These are phyloP conservation scores for Cyphellophora europaea DNA, from an alignment of 2,329 filamentous ascomycete species.

Conservation along the genomic window DNA sequence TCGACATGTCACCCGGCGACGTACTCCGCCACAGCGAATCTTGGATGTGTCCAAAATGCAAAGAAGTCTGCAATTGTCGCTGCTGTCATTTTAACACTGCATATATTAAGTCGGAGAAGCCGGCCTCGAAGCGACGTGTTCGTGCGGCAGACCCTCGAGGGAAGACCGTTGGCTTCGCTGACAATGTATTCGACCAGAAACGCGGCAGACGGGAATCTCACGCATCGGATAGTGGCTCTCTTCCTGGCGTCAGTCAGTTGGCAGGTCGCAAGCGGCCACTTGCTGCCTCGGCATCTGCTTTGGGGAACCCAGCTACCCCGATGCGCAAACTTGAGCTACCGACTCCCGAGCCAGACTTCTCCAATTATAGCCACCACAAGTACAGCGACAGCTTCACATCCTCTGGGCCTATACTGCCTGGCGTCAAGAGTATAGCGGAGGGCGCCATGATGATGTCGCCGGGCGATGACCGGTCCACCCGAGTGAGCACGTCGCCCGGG, in stretches of 20 bases:
- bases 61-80: constrained; percentile 25
- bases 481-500: constrained; percentile 12
- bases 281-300: constrained; percentile 12
- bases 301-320: constrained; percentile 13
- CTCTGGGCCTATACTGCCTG: constrained; percentile 6
- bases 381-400: neutral
- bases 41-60: constrained; percentile 27
- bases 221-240: constrained; percentile 1
- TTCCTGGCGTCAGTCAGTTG: constrained; percentile 9
- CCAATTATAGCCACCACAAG: constrained; percentile 6
- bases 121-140: constrained; percentile 22
- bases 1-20: constrained; percentile 24
- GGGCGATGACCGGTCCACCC: constrained; percentile 9
- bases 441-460: constrained; percentile 10
- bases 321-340: constrained; percentile 16
- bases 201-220: constrained; percentile 18
- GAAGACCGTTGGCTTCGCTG: constrained; percentile 26
- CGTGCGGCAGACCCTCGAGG: constrained; percentile 25
- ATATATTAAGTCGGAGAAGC: constrained; percentile 26
- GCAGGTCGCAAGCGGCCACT: constrained; percentile 16
- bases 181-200: constrained; percentile 29
- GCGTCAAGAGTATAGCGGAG: constrained; percentile 16
- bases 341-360: constrained; percentile 17
- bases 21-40: constrained; percentile 22
- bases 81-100: constrained; percentile 26